Evolutionary conservation across 768 basidiomycete species (phyloP).

Genomic region (Sporobolomyces pararoseus): DNA sequence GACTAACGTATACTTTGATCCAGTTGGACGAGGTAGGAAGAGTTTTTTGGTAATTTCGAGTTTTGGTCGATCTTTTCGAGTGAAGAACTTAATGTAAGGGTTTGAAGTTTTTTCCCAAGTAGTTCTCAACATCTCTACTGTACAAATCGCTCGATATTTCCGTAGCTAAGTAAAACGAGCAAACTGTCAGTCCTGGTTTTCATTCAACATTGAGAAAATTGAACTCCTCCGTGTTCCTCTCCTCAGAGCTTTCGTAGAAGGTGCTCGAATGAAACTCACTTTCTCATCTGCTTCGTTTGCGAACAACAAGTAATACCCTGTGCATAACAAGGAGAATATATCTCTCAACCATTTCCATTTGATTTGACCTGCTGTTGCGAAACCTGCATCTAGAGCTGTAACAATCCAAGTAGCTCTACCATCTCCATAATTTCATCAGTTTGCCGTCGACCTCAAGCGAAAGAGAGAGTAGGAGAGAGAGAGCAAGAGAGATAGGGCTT

Average conservation of each 20-base stretch:
- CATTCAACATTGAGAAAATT: no score
- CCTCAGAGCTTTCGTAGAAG: no score
- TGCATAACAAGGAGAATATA: constrained; percentile 76
- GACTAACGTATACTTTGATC: constrained; percentile 58
- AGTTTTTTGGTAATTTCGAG: constrained; percentile 69
- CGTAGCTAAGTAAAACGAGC: constrained; percentile 61
- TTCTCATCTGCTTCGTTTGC: constrained; percentile 94
- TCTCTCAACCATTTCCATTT: constrained; percentile 87
- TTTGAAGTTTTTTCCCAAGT: constrained; percentile 98
- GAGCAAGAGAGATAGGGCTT: neutral
- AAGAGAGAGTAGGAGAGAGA: constrained; percentile 13
- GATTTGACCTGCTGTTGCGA: constrained; percentile 90
- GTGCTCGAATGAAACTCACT: constrained; percentile 53
- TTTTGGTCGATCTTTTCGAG: constrained; percentile 56
- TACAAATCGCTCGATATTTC: constrained; percentile 84
- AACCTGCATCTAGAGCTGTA: constrained; percentile 93
- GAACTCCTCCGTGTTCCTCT: no score
- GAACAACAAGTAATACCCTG: constrained; percentile 78
- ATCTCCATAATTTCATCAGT: neutral
- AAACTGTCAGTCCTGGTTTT: no score
- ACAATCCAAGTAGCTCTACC: constrained; percentile 84
- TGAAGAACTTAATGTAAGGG: constrained; percentile 74
- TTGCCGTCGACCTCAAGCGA: constrained; percentile 63
- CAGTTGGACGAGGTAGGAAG: constrained; percentile 72
- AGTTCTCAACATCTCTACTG: constrained; percentile 88